A percentile compares a stretch with the other conserved stretches of the same genome.
Evolutionary conservation across 2,329 filamentous ascomycete genomes (phyloP).

Genomic region (Diaporthe citri): DNA sequence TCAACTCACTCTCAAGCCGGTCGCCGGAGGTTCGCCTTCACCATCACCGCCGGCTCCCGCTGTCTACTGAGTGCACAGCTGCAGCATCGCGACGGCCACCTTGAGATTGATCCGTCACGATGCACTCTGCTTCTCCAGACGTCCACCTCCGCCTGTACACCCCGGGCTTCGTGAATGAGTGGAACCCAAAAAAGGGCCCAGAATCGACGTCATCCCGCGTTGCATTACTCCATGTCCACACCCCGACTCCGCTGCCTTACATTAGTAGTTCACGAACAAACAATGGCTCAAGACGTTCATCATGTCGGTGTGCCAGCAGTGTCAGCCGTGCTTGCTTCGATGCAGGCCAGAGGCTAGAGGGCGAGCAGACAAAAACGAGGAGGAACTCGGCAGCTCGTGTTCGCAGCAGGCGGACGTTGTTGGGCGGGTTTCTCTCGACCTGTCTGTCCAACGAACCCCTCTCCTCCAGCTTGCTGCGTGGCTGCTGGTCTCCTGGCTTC

Average conservation of each 20-base stretch:
- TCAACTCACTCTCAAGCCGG: background rate
- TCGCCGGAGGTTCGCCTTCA: background rate
- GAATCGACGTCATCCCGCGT: constrained; percentile 25
- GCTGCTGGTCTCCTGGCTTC: constrained; percentile 5
- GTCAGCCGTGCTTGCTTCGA: background rate
- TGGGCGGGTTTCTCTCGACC: background rate
- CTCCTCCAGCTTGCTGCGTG: background rate
- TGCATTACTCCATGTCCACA: background rate
- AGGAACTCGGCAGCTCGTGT: background rate
- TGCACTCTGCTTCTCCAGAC: background rate
- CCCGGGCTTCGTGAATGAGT: constrained; percentile 12
- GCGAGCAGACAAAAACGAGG: background rate
- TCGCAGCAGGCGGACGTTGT: background rate
- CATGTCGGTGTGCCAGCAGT: constrained; percentile 11
- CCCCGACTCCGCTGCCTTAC: constrained; percentile 4
- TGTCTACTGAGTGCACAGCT: background rate
- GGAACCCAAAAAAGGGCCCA: constrained; percentile 5
- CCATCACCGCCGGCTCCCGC: constrained; percentile 1
- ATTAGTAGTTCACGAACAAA: background rate
- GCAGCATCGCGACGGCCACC: background rate
- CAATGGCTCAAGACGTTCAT: background rate
- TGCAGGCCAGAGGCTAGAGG: background rate
- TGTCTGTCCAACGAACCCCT: background rate
- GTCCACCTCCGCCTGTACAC: background rate
- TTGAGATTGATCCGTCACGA: constrained; percentile 1